Base-by-base conservation (phyloP, 805 yeast genomes). In the Candida yuanshanica region DNA sequence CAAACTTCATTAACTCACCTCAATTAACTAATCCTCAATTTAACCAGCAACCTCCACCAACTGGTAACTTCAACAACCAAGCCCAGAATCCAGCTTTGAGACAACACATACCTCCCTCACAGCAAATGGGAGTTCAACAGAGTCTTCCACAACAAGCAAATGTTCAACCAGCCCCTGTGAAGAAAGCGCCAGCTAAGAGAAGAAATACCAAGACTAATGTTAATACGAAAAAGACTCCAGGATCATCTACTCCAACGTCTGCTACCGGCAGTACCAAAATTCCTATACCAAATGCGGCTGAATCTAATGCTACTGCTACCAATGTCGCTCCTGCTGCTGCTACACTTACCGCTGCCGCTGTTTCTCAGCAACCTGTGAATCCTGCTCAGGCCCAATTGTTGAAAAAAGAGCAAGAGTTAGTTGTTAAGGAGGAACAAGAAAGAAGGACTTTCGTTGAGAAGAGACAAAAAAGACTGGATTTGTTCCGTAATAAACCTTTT, bases 321-420 rank as follows among this genome's bases (percentile, higher is more conserved):
- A 20, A 33, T 20, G 26, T 23, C 2, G 12, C 51, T 17, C 39
- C 25, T 12, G 13, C 38, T 10, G 13, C 38, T 14, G 34, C 39
- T n/a, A n/a, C n/a, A n/a, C n/a, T 23, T 2, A 10, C 51, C 14
- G 38, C 25, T 12, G 13, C 38, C 8, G 13, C 38, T 14, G 34
- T 37, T 9, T n/a, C 32, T 17, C 36, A 42, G 24, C 29, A 36
- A 4, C 24, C 37, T 29, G 39, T 35, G 20, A 24, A 38, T 16
- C 37, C 47, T 10, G 35, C 39, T 5, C 52, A 45, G 25, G 38
- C 45, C 8, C 53, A 47, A 38, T 22, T 54, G 14, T 37, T 47
- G 32, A 54, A 48, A 42, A 56, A 51, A 37, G 61, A 56, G 35
- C 56, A 51, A 17, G 61, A 56, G 14, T 18, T 50, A 1, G 37